A percentile compares a stretch with the other conserved stretches of the same genome.
Conservation (phyloP, 2,329 filamentous ascomycete species). For the Microdochium trichocladiopsis region DNA sequence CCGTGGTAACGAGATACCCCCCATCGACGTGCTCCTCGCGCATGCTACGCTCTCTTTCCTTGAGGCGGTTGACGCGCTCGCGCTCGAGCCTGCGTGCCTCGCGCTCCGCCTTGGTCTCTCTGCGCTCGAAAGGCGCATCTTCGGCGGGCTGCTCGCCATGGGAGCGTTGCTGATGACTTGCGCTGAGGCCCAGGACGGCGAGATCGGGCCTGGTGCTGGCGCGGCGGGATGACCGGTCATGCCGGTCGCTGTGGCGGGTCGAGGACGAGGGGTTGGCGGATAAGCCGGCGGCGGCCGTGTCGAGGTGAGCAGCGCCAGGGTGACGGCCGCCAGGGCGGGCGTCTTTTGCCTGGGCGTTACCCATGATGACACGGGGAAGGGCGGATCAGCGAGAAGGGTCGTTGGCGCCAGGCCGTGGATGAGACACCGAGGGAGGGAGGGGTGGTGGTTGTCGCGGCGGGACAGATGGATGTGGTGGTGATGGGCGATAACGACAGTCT, state of each 20-base stretch:
- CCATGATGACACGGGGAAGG: neutral
- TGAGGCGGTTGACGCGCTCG: constrained; percentile 66
- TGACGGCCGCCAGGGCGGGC: neutral
- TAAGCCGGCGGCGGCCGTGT: neutral
- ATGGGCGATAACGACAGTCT: no score
- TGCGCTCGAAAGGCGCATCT: constrained; percentile 50
- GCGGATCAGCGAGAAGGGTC: neutral
- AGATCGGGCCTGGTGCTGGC: constrained; percentile 37
- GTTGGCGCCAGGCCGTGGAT: no score
- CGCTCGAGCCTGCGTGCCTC: constrained; percentile 81
- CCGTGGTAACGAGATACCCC: constrained; percentile 88
- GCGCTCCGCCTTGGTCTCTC: constrained; percentile 86
- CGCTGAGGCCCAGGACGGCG: constrained; percentile 34
- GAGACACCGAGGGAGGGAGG: no score
- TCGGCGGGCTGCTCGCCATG: constrained; percentile 13
- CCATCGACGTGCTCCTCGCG: constrained; percentile 90
- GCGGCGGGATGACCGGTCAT: neutral
- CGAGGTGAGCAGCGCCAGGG: neutral
- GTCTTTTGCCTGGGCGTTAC: constrained; percentile 1
- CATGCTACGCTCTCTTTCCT: constrained; percentile 86
- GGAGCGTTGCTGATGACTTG: constrained; percentile 27
- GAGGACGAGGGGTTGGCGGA: neutral
- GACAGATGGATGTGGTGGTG: no score
- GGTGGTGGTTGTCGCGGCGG: no score
- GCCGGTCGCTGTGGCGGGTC: neutral